Evolutionary conservation across 495 filamentous ascomycete genomes (phyloP).

Genomic region (Cryomyces antarcticus): DNA sequence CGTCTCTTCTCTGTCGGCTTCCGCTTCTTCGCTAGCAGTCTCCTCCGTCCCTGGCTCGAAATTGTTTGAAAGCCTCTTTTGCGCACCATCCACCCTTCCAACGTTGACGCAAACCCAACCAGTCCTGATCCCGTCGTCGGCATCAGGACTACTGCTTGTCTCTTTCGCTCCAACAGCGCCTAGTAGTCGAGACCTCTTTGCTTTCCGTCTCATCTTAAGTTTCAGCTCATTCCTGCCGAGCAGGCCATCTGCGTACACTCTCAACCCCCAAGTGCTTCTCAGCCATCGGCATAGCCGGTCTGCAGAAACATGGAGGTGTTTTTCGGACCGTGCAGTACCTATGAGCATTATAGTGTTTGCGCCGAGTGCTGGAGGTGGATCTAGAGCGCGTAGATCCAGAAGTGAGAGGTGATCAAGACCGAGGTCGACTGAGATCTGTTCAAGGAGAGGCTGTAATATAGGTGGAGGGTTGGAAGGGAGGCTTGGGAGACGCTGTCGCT

Average conservation of each 20-base stretch:
- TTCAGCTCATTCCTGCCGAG: constrained; percentile 83
- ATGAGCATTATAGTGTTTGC: constrained; percentile 80
- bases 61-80: constrained; percentile 10
- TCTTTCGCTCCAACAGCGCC: constrained; percentile 34
- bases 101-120: constrained; percentile 94
- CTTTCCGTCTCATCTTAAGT: constrained; percentile 58
- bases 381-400: constrained; percentile 62
- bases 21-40: constrained; percentile 6
- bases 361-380: constrained; percentile 73
- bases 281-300: constrained; percentile 79
- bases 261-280: constrained; percentile 44
- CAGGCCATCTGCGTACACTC: constrained; percentile 66
- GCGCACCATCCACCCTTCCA: constrained; percentile 38
- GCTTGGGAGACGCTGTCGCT: constrained; percentile 49
- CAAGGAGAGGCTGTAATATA: constrained; percentile 49
- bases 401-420: constrained; percentile 62
- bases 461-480: constrained; percentile 55
- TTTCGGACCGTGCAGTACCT: constrained; percentile 81
- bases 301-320: constrained; percentile 81
- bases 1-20: constrained; percentile 12
- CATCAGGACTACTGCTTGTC: constrained; percentile 19
- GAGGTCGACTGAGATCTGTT: constrained; percentile 58
- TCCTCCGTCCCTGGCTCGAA: neutral
- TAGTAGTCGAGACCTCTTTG: constrained; percentile 56
- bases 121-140: constrained; percentile 65